Percentiles rank a stretch among this genome's conserved stretches.
phyloP scores from a whole-genome alignment of 305 asterid genomes.

The Fraxinus angustifolia region DNA sequence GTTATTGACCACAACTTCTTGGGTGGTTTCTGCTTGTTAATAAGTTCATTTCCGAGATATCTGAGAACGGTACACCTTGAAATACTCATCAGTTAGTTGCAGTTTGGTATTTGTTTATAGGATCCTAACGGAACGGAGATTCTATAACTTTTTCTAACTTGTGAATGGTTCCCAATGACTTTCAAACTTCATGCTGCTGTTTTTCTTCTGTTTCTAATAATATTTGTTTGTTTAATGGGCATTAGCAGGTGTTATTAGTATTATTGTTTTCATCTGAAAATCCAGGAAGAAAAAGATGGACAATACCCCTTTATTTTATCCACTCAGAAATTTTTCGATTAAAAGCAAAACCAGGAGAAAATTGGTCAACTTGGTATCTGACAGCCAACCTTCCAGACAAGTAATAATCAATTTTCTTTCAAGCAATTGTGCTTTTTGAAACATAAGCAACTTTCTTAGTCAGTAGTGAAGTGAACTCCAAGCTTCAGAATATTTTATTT shows the following conservation, averaged over 20 bases:
- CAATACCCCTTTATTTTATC: neutral
- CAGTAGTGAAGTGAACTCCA: slow-evolving; percentile 69
- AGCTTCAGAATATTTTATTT: slow-evolving; percentile 38
- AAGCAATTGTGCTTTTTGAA: slow-evolving; percentile 33
- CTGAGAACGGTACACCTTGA: slow-evolving; percentile 8
- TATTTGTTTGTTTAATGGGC: neutral
- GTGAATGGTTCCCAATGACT: neutral
- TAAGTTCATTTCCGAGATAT: slow-evolving; percentile 36
- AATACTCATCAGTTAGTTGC: neutral
- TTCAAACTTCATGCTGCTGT: neutral
- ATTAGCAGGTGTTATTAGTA: neutral
- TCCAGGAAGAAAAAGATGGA: neutral
- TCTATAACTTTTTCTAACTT: neutral
- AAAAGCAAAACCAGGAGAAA: slow-evolving; percentile 1
- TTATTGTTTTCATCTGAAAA: neutral
- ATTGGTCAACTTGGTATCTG: slow-evolving; percentile 21
- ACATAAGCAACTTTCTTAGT: slow-evolving; percentile 40
- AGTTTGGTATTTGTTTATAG: neutral
- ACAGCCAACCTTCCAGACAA: slow-evolving; percentile 38
- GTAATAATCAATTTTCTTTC: slow-evolving; percentile 33
- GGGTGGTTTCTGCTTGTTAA: slow-evolving; percentile 53
- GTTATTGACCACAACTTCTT: slow-evolving; percentile 54
- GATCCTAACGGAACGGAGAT: neutral
- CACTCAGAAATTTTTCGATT: neutral
- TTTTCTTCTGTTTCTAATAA: neutral